Evolutionary conservation across 129 eudicot species (phyloP).

Genomic region (Arctium minus): DNA sequence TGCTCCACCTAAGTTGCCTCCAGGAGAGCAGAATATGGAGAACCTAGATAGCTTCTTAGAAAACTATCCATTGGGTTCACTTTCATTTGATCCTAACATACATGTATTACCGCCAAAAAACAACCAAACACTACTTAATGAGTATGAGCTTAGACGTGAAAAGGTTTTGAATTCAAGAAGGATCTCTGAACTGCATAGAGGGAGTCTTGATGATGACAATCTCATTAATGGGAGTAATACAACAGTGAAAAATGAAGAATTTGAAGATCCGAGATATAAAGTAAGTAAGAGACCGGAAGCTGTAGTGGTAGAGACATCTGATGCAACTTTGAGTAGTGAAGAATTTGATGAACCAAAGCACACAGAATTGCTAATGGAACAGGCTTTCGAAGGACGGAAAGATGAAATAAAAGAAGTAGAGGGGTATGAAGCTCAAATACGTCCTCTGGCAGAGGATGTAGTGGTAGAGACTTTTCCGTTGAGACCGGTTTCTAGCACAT

Average conservation of each 20-base stretch:
- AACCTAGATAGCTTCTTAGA: constrained; percentile 35
- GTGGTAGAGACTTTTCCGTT: constrained; percentile 77
- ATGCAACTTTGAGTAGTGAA: constrained; percentile 4
- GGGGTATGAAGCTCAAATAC: constrained; percentile 12
- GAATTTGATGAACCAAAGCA: constrained; percentile 8
- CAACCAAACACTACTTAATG: constrained; percentile 24
- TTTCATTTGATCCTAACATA: constrained; percentile 49
- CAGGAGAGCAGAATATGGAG: constrained; percentile 39
- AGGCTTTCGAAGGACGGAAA: constrained; percentile 23
- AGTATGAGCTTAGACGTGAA: constrained; percentile 22
- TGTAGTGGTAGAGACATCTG: background rate
- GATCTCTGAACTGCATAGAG: constrained; percentile 24
- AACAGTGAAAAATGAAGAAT: constrained; percentile 10
- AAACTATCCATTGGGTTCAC: constrained; percentile 57
- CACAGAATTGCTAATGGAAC: constrained; percentile 9
- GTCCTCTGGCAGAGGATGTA: constrained; percentile 25
- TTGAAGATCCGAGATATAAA: background rate
- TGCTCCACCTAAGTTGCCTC: constrained; percentile 62
- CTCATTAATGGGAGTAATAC: constrained; percentile 15
- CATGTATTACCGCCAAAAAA: constrained; percentile 35
- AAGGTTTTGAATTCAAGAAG: constrained; percentile 25
- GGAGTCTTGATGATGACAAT: constrained; percentile 28
- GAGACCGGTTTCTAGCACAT: constrained; percentile 38
- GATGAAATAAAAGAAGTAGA: constrained; percentile 27
- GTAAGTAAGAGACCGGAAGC: background rate